Evolutionary conservation across 1,284 basidiomycete species (phyloP).

Genomic region (Sutorius eximius): DNA sequence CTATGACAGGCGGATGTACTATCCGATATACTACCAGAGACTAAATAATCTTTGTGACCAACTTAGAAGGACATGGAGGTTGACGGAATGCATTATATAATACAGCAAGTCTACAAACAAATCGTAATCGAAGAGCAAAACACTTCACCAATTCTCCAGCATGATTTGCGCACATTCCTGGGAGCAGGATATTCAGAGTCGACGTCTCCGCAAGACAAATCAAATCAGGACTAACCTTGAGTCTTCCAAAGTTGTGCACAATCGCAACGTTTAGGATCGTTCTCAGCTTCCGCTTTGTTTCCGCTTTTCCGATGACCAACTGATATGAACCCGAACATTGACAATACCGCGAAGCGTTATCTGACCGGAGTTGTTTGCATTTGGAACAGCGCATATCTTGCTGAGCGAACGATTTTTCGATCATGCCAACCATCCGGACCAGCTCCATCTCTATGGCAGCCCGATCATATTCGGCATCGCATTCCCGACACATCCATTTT

Average conservation of each 20-base stretch:
- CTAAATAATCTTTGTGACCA: not conserved
- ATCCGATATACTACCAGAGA: conserved; percentile 47
- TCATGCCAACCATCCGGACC: conserved; percentile 71
- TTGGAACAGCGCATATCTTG: conserved; percentile 89
- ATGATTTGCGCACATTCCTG: conserved; percentile 58
- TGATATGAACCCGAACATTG: conserved; percentile 85
- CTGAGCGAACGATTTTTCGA: conserved; percentile 79
- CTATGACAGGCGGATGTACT: conserved; percentile 43
- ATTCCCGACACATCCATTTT: conserved; percentile 69
- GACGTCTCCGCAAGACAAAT: not conserved
- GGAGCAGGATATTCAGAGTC: conserved; percentile 8
- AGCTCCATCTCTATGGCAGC: conserved; percentile 83
- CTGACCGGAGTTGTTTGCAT: conserved; percentile 86
- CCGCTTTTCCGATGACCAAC: conserved; percentile 67
- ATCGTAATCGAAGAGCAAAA: not conserved
- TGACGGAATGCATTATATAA: too few species aligned
- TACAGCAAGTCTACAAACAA: conserved; percentile 13
- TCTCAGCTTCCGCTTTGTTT: conserved; percentile 66
- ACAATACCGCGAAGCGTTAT: conserved; percentile 86
- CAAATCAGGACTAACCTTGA: conserved; percentile 52
- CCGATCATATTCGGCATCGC: conserved; percentile 88
- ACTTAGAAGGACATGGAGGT: too few species aligned
- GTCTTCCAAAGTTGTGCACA: conserved; percentile 63
- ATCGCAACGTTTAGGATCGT: conserved; percentile 81
- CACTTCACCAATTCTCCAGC: conserved; percentile 45